Conservation (phyloP, 257 asterid genomes). For the Nicotiana sylvestris region DNA sequence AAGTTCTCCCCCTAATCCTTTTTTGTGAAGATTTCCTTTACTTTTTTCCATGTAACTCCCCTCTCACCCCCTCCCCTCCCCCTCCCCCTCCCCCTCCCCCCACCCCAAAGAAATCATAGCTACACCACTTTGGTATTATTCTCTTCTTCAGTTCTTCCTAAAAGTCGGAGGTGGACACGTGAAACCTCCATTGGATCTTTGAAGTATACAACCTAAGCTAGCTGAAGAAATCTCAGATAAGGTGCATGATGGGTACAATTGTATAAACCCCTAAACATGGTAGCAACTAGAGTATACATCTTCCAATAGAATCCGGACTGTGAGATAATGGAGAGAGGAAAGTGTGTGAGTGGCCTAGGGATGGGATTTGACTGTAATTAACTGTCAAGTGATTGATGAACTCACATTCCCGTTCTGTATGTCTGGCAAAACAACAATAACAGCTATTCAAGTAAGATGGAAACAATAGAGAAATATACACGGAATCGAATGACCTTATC, state of each 20-base stretch:
- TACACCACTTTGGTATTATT: background rate
- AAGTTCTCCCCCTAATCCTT: background rate
- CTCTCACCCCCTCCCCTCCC: background rate
- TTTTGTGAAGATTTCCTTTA: background rate
- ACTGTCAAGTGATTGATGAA: background rate
- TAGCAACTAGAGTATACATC: background rate
- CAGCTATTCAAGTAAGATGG: background rate
- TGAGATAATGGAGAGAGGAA: background rate
- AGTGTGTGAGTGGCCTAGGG: background rate
- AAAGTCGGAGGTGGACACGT: background rate
- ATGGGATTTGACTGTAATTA: background rate
- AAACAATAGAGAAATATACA: background rate
- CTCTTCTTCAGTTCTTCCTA: background rate
- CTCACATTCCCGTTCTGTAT: background rate
- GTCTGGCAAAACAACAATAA: background rate
- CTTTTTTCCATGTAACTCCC: background rate
- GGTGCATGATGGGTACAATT: background rate
- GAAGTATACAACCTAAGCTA: constrained; percentile 1
- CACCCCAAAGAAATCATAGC: background rate
- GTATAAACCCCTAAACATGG: background rate
- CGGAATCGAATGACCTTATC: background rate
- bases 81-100: background rate
- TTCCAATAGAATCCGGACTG: background rate
- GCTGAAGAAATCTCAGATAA: background rate
- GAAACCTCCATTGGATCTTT: background rate